These are phyloP conservation scores for Gleditsia sinensis DNA, from an alignment of 306 rosid genomes.

Conservation along the genomic window DNA sequence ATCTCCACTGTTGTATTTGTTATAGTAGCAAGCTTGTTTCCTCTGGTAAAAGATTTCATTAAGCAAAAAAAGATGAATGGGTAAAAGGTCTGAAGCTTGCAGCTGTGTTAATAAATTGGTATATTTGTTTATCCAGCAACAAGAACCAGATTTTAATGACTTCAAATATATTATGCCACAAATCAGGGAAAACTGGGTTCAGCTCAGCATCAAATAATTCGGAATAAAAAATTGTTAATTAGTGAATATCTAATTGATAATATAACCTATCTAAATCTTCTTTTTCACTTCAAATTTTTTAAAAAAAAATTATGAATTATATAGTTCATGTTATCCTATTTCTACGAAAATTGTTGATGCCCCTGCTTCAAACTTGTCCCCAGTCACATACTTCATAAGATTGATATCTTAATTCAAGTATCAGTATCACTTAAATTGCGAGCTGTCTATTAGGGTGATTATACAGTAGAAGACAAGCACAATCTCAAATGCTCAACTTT, in stretches of 20 bases:
- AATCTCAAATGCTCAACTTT: conserved; percentile 25
- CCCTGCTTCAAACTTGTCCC: not conserved
- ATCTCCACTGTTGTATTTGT: conserved; percentile 69
- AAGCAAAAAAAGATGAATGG: conserved; percentile 6
- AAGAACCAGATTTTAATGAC: not conserved
- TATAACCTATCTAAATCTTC: not conserved
- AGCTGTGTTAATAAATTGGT: not conserved
- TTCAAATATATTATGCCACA: not conserved
- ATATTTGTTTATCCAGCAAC: conserved; percentile 19
- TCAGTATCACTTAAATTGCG: conserved; percentile 2
- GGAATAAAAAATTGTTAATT: not conserved
- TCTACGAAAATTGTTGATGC: not conserved
- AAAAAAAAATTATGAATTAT: not conserved
- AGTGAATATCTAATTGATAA: not conserved
- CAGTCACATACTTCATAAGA: not conserved
- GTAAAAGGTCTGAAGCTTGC: conserved; percentile 18
- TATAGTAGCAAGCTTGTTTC: conserved; percentile 56
- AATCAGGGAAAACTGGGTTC: not conserved
- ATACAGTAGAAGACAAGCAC: not conserved
- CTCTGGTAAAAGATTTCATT: conserved; percentile 42
- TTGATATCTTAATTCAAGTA: not conserved
- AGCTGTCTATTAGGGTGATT: conserved; percentile 2
- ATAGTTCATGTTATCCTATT: not conserved
- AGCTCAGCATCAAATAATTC: conserved; percentile 5
- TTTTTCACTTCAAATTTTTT: not conserved